Evolutionary conservation across 2,329 filamentous ascomycete species (phyloP), one percentile per base, ranked within the genome.

Genomic region (Hypoxylon sp.): DNA sequence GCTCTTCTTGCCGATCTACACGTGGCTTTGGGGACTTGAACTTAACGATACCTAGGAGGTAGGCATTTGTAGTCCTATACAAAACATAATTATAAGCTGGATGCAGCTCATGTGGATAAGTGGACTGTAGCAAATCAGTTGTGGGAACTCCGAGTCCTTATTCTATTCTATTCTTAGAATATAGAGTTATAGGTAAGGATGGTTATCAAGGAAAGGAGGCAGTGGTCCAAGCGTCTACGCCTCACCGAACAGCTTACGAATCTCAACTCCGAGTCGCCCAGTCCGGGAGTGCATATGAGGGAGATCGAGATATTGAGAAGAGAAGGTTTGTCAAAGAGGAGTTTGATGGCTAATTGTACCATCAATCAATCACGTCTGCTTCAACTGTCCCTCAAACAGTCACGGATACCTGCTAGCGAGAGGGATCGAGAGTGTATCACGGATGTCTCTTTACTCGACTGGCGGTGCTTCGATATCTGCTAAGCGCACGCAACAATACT

Each of bases 161-260:
- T 48, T 48, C 24, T 48, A 14, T 48, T 29, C 46, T 48, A 48
- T 48, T 48, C 46, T 48, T 48, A 48, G 46, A 29, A 48, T 29
- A 26, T 1, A 14, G 26, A 48, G 46, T 2, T 29, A 48, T 48
- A 24, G n/a, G 37, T 13, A 37, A 48, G 46, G 39, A 22, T 44
- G 17, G n/a, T 44, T 8, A 8, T 22, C 39, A 22, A 13, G 35
- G 39, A 53, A 54, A 60, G 33, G 50, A 44, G 58, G 50, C 13
- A 9, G 17, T 60, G 59, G 55, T 51, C 65, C 50, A 52, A 64
- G 59, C 65, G 31, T 46, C 37, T 26, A 52, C 35, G 22, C 24
- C 48, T 60, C 42, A 35, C 33, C 22, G 31, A 42, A 33, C 35
- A 13, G 33, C 58, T 46, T 26, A 59, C 44, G 42, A 46, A 42